A percentile compares a stretch with the other conserved stretches of the same genome.
Evolutionary conservation across 2,329 filamentous ascomycete species (phyloP).

Genomic region (Cercospora zeae-maydis): DNA sequence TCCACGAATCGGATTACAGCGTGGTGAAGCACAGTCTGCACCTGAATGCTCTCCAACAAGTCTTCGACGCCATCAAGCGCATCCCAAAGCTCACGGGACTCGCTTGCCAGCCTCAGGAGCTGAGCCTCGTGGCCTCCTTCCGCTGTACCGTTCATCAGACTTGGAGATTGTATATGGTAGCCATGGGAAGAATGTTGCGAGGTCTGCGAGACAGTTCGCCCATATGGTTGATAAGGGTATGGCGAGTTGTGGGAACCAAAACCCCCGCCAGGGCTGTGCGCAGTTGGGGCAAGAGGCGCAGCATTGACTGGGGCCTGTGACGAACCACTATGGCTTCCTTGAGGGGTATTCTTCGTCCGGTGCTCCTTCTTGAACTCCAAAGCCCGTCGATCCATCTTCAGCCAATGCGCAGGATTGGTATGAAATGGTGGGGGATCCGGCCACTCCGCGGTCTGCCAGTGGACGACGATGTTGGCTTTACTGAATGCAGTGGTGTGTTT

Average conservation of each 20-base stretch:
- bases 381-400: conserved; percentile 22
- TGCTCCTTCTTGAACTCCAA: conserved; percentile 14
- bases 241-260: not conserved
- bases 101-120: conserved; percentile 44
- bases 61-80: conserved; percentile 57
- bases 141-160: not conserved
- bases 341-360: conserved; percentile 21
- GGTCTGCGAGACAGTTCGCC: not conserved
- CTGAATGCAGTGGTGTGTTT: conserved; percentile 73
- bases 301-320: conserved; percentile 10
- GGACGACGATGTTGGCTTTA: conserved; percentile 66
- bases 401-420: conserved; percentile 46
- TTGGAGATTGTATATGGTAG: not conserved
- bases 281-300: conserved; percentile 11
- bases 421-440: conserved; percentile 70
- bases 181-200: not conserved
- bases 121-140: conserved; percentile 19
- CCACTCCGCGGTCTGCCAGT: conserved; percentile 76
- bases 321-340: conserved; percentile 10
- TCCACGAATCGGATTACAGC: conserved; percentile 56
- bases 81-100: conserved; percentile 62
- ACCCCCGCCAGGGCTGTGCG: not conserved
- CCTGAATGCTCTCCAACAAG: conserved; percentile 59
- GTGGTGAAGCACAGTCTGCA: conserved; percentile 62
- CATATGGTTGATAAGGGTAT: conserved; percentile 5